These are phyloP conservation scores for Rhododendron kiyosumense DNA, from an alignment of 148 eudicot genomes.

Conservation along the genomic window DNA sequence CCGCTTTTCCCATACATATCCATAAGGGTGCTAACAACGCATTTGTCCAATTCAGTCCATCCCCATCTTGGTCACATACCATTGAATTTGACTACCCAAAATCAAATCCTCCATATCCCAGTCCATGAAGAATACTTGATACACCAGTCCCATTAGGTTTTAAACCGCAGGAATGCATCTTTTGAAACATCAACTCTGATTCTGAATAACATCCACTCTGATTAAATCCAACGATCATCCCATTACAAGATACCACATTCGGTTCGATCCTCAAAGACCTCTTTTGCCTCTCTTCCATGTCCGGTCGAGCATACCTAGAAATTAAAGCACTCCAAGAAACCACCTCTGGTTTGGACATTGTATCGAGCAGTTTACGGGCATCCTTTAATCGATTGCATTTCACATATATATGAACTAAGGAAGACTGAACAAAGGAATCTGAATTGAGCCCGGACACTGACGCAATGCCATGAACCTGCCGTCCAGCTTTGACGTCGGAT, in stretches of 20 bases:
- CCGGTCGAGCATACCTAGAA: no score
- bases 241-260: no score
- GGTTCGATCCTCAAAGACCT: no score
- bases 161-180: no score
- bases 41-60: slow-evolving; percentile 25
- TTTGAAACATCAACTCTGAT: no score
- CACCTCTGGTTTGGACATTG: no score
- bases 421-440: slow-evolving; percentile 59
- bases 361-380: no score
- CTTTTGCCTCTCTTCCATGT: no score
- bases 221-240: no score
- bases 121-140: slow-evolving; percentile 48
- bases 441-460: slow-evolving; percentile 32
- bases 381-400: slow-evolving; percentile 28
- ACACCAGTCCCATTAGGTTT: slow-evolving; percentile 26
- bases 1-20: slow-evolving; percentile 9
- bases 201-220: no score
- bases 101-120: slow-evolving; percentile 34
- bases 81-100: slow-evolving; percentile 47
- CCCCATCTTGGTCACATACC: slow-evolving; percentile 43
- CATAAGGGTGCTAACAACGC: slow-evolving; percentile 41
- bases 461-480: slow-evolving; percentile 17
- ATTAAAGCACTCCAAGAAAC: no score
- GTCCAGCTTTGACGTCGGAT: no score
- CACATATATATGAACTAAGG: slow-evolving; percentile 68